Percentiles rank a stretch among this genome's conserved stretches.
These are phyloP conservation scores for Ogataea nakhonphanomensis DNA, from an alignment of 805 yeast genomes.

Conservation along the genomic window DNA sequence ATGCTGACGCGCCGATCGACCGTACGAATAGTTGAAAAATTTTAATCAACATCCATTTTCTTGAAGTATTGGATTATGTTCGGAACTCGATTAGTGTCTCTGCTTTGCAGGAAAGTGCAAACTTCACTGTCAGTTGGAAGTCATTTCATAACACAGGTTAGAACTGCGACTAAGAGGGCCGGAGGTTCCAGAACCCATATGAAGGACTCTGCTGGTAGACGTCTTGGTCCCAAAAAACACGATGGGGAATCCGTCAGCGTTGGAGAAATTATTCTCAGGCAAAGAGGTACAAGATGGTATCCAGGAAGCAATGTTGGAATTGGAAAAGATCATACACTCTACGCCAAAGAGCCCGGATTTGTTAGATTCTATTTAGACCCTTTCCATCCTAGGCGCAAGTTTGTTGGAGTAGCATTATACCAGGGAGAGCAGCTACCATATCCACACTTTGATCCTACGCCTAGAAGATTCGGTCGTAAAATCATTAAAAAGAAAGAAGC, in stretches of 20 bases:
- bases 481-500: conserved; percentile 46
- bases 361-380: conserved; percentile 92
- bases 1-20: conserved; percentile 9
- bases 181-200: conserved; percentile 93
- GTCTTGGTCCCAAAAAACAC: conserved; percentile 85
- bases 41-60: conserved; percentile 4
- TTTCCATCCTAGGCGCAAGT: conserved; percentile 89
- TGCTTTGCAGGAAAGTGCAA: conserved; percentile 13
- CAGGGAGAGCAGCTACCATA: conserved; percentile 69
- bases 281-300: conserved; percentile 89
- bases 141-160: conserved; percentile 41
- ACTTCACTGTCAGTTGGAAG: conserved; percentile 12
- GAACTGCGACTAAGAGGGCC: conserved; percentile 91
- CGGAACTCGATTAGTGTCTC: conserved; percentile 7
- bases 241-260: conserved; percentile 75
- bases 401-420: conserved; percentile 80
- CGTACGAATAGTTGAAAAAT: conserved; percentile 5
- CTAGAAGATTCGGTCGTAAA: conserved; percentile 77
- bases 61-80: conserved; percentile 1
- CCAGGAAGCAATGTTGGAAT: conserved; percentile 92
- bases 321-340: conserved; percentile 92
- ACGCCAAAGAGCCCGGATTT: conserved; percentile 87
- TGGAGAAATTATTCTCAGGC: conserved; percentile 88
- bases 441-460: conserved; percentile 85
- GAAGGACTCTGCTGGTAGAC: conserved; percentile 92